A percentile compares a stretch with the other conserved stretches of the same genome.
phyloP scores from a whole-genome alignment of 805 yeast species.

The Wickerhamiella hasegawae region DNA sequence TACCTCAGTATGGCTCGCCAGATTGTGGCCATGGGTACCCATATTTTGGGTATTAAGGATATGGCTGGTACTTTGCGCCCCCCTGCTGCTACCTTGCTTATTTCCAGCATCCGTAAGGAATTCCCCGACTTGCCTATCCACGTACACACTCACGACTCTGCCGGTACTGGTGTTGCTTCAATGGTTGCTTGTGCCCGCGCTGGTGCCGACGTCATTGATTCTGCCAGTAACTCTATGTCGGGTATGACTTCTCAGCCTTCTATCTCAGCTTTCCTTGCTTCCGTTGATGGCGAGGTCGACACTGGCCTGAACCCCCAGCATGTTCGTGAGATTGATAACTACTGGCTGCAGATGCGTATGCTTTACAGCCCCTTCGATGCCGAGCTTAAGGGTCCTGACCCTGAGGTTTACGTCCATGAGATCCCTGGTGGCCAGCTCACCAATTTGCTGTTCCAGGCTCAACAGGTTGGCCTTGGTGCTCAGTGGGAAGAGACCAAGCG shows the following conservation, averaged over 20 bases:
- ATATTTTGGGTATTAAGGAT: slow-evolving; percentile 92
- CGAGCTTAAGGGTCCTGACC: slow-evolving; percentile 97
- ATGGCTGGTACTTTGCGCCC: slow-evolving; percentile 99
- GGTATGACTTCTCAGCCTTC: slow-evolving; percentile 99
- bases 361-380: slow-evolving; percentile 96
- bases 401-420: slow-evolving; percentile 96
- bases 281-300: slow-evolving; percentile 72
- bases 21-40: slow-evolving; percentile 89
- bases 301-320: slow-evolving; percentile 52
- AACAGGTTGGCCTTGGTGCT: slow-evolving; percentile 93
- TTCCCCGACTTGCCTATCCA: slow-evolving; percentile 94
- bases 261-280: slow-evolving; percentile 79
- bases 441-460: slow-evolving; percentile 95
- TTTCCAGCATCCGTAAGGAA: slow-evolving; percentile 65
- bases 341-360: slow-evolving; percentile 98
- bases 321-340: slow-evolving; percentile 74
- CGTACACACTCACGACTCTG: slow-evolving; percentile 98
- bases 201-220: slow-evolving; percentile 98
- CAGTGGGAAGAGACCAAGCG: slow-evolving; percentile 94
- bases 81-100: slow-evolving; percentile 68
- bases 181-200: slow-evolving; percentile 89
- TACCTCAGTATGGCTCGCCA: slow-evolving; percentile 68
- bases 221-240: slow-evolving; percentile 92
- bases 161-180: slow-evolving; percentile 97
- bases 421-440: slow-evolving; percentile 99